These are phyloP conservation scores for Biancaea sappan DNA, from an alignment of 306 rosid genomes.

Conservation along the genomic window DNA sequence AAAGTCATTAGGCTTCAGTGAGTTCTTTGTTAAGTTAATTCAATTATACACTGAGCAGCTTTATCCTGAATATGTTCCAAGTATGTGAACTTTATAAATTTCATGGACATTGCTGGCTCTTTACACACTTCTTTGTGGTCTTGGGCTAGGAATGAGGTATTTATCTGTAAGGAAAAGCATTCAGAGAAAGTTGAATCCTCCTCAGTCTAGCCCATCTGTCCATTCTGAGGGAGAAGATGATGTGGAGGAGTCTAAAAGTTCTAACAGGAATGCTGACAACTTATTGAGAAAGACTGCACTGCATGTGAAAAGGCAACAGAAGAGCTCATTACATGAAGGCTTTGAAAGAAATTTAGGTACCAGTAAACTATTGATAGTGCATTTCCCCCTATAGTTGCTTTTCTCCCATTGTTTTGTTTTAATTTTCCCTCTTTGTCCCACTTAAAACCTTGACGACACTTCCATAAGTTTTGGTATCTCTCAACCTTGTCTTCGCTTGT, in stretches of 20 bases:
- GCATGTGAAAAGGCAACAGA: constrained; percentile 59
- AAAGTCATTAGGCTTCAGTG: neutral
- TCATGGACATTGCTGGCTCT: constrained; percentile 3
- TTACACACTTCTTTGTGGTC: constrained; percentile 14
- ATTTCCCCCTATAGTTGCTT: constrained; percentile 29
- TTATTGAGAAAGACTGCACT: constrained; percentile 71
- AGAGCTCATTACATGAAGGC: constrained; percentile 51
- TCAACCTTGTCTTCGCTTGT: neutral
- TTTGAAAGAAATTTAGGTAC: constrained; percentile 59
- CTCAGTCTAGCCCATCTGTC: constrained; percentile 75
- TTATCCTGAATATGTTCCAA: constrained; percentile 1
- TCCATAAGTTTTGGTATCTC: neutral
- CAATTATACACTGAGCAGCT: constrained; percentile 19
- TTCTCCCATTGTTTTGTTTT: neutral
- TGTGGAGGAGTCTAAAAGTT: constrained; percentile 55
- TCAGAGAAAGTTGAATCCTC: constrained; percentile 45
- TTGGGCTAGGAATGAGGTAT: constrained; percentile 65
- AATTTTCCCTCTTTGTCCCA: neutral
- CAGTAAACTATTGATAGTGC: constrained; percentile 45
- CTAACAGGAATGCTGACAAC: constrained; percentile 63
- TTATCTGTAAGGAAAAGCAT: constrained; percentile 50
- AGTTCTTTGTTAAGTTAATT: constrained; percentile 20
- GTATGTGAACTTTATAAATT: neutral
- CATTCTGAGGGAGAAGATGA: constrained; percentile 97
- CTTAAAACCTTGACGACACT: neutral